Base-by-base conservation (phyloP, 768 basidiomycete genomes). In the Pseudohyphozyma bogoriensis region DNA sequence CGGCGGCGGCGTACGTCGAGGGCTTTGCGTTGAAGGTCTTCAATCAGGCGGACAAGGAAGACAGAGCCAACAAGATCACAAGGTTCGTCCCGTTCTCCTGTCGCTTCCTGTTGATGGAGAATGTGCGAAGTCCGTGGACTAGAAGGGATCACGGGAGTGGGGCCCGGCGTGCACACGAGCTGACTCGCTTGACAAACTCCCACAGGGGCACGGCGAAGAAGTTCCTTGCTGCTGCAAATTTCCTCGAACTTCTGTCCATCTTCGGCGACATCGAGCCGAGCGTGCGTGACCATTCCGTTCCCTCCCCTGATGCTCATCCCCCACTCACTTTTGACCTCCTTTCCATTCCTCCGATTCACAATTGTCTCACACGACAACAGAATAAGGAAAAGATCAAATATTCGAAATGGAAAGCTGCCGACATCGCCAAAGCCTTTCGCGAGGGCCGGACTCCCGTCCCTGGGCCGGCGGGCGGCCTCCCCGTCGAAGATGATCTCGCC, bases 331-430 rank as follows among this genome's bases (percentile, higher is more conserved):
- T n/a, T n/a, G n/a, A n/a, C n/a, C n/a, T n/a, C n/a, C n/a, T n/a
- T 37, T 12, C 33, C 11, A 36, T 31, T 31, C 33, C 40, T 50
- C 26, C 46, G 44, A 55, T 20, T 39, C 39, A 40, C 12, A 40
- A 12, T 40, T 22, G 22, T 47, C 5, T 53, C 59, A 33, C 15
- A 13, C 15, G n/a, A n/a, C n/a, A n/a, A n/a, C 64, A 93, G 89
- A 82, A 83, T 63, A 84, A 84, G 67, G 86, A 86, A 64, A 97
- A 95, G 74, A 82, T 93, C 37, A 84, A 82, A 58, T 99, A 97
- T 74, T 82, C 91, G 6, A 89, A 95, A 73, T 99, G 95, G 92
- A 96, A 96, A 73, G 93, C 93, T 39, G 85, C 86, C 16, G 90
- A 95, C 63, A 91, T 97, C 24, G 83, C 88, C 22, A 96, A 88